These are phyloP conservation scores for Bacidia gigantensis DNA, from an alignment of 495 filamentous ascomycete genomes.

Conservation along the genomic window DNA sequence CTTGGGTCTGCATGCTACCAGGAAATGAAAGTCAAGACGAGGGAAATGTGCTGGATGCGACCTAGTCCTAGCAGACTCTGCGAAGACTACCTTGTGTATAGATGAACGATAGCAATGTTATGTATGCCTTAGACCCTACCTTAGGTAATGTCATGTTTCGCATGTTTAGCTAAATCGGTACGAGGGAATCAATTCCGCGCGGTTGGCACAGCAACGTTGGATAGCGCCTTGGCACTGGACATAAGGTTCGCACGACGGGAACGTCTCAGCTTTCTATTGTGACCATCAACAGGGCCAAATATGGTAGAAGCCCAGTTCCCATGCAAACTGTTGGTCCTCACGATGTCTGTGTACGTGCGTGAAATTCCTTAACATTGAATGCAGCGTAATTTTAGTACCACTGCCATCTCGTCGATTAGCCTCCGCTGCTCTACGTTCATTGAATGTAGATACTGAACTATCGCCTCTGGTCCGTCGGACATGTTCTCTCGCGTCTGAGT, in stretches of 20 bases:
- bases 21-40: not conserved
- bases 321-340: not conserved
- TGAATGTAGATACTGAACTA: slow-evolving; percentile 79
- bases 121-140: not conserved
- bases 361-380: no score
- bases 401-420: slow-evolving; percentile 75
- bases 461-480: slow-evolving; percentile 65
- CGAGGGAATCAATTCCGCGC: not conserved
- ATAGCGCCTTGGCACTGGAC: not conserved
- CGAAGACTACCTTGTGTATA: not conserved
- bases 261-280: no score
- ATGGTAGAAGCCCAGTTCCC: not conserved
- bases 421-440: slow-evolving; percentile 54
- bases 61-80: not conserved
- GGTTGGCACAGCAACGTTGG: slow-evolving; percentile 1
- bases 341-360: not conserved
- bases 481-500: slow-evolving; percentile 40
- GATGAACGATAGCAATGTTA: slow-evolving; percentile 1
- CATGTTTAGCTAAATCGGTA: not conserved
- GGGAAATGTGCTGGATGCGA: not conserved
- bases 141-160: slow-evolving; percentile 1
- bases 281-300: no score
- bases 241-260: no score
- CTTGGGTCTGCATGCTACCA: not conserved
- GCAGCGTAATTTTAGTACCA: slow-evolving; percentile 65